These are phyloP conservation scores for Aspergillus texensis DNA, from an alignment of 2,329 filamentous ascomycete genomes.

Conservation along the genomic window DNA sequence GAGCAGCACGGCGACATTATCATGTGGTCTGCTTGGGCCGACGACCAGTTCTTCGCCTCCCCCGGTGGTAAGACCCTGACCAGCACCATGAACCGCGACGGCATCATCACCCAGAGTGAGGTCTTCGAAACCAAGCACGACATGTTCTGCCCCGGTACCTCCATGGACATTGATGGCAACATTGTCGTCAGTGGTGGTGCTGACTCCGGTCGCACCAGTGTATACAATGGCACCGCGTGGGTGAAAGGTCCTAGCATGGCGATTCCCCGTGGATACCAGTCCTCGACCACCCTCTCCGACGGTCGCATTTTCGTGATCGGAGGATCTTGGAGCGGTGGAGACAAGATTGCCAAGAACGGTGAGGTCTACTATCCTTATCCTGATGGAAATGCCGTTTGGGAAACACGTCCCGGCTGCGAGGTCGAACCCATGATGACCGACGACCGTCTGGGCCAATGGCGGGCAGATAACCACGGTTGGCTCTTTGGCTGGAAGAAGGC, in stretches of 20 bases:
- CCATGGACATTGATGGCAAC: conserved; percentile 22
- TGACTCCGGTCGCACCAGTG: conserved; percentile 51
- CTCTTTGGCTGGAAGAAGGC: conserved; percentile 20
- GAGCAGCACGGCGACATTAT: conserved; percentile 15
- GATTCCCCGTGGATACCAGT: conserved; percentile 57
- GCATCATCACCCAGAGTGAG: conserved; percentile 38
- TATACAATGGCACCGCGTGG: conserved; percentile 51
- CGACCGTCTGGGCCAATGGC: conserved; percentile 51
- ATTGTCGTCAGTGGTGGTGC: conserved; percentile 60
- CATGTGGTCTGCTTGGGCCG: conserved; percentile 23
- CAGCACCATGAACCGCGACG: conserved; percentile 28
- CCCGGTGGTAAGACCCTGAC: conserved; percentile 23
- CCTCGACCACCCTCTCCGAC: conserved; percentile 53
- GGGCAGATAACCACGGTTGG: conserved; percentile 36
- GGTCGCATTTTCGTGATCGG: conserved; percentile 62
- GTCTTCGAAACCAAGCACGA: conserved; percentile 30
- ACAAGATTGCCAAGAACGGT: conserved; percentile 54
- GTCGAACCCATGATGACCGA: conserved; percentile 56
- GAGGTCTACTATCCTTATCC: conserved; percentile 58
- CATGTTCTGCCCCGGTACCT: conserved; percentile 34
- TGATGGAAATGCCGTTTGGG: conserved; percentile 49
- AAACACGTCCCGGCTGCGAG: conserved; percentile 44
- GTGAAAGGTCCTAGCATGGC: conserved; percentile 46
- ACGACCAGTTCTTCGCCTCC: conserved; percentile 21
- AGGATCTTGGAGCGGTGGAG: conserved; percentile 57